phyloP scores from a whole-genome alignment of 495 filamentous ascomycete genomes.

The Podospora didyma region DNA sequence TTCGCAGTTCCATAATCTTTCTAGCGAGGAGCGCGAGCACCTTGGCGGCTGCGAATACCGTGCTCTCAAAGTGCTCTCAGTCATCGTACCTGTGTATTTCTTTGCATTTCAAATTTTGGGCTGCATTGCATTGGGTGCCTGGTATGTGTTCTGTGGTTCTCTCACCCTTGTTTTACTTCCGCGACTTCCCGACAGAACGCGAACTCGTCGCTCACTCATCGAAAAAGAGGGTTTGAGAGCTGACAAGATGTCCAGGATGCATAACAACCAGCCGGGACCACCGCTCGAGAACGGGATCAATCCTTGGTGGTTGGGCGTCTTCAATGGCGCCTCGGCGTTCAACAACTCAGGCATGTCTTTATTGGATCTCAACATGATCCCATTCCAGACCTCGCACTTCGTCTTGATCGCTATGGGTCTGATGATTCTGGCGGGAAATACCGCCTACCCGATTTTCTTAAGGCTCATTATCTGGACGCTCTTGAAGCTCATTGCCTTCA shows the following conservation, averaged over 20 bases:
- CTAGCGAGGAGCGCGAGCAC: conserved; percentile 61
- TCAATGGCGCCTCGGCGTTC: conserved; percentile 73
- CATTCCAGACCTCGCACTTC: conserved; percentile 62
- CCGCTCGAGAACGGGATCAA: conserved; percentile 62
- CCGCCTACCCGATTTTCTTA: conserved; percentile 71
- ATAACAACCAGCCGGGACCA: conserved; percentile 52
- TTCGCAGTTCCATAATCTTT: conserved; percentile 67
- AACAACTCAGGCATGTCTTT: conserved; percentile 87
- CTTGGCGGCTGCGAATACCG: conserved; percentile 80
- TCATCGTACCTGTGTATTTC: conserved; percentile 73
- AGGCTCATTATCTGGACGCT: conserved; percentile 71
- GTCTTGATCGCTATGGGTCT: conserved; percentile 71
- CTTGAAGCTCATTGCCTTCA: conserved; percentile 26
- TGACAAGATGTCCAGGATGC: conserved; percentile 33
- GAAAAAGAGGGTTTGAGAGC: no score
- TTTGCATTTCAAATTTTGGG: conserved; percentile 68
- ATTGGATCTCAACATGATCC: conserved; percentile 75
- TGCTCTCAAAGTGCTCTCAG: conserved; percentile 65
- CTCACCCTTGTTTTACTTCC: no score
- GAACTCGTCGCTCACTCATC: no score
- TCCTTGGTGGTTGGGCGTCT: conserved; percentile 65
- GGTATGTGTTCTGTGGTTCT: conserved; percentile 19
- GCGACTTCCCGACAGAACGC: no score
- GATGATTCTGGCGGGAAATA: conserved; percentile 83
- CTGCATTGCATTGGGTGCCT: conserved; percentile 67